Evolutionary conservation across 2,329 filamentous ascomycete species (phyloP).

Genomic region (Talaromyces sp.): DNA sequence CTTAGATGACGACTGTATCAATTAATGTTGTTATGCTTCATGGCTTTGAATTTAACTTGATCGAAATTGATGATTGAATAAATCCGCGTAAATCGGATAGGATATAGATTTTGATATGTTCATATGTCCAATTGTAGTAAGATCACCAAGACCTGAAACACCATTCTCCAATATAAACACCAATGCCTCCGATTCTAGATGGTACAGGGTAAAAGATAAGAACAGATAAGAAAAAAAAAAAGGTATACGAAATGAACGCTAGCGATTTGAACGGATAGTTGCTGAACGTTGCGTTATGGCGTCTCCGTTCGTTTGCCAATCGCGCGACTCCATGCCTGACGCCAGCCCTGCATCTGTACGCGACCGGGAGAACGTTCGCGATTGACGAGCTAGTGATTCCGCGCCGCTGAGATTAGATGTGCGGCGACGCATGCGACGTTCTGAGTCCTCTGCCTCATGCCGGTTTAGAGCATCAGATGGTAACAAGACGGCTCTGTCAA

Average conservation of each 20-base stretch:
- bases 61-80: too few species aligned
- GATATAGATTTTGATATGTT: not conserved
- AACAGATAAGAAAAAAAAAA: not conserved
- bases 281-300: constrained; percentile 31
- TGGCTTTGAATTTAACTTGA: constrained; percentile 10
- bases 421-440: constrained; percentile 46
- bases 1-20: constrained; percentile 24
- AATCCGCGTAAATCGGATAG: too few species aligned
- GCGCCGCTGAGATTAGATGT: constrained; percentile 38
- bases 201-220: too few species aligned
- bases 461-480: constrained; percentile 66
- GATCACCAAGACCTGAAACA: not conserved
- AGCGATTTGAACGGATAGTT: constrained; percentile 29
- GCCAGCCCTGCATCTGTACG: constrained; percentile 25
- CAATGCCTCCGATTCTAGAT: too few species aligned
- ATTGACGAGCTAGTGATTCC: constrained; percentile 27
- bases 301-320: constrained; percentile 26
- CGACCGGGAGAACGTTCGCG: constrained; percentile 25
- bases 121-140: not conserved
- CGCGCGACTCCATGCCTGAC: constrained; percentile 30
- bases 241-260: too few species aligned
- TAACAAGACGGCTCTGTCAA: constrained; percentile 70
- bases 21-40: constrained; percentile 19
- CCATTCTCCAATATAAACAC: too few species aligned
- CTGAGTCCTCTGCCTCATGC: constrained; percentile 59